Evolutionary conservation across 108 stramenopile species (phyloP), one percentile per base, ranked within the genome.

Genomic region (Aureococcus anophagefferens): DNA sequence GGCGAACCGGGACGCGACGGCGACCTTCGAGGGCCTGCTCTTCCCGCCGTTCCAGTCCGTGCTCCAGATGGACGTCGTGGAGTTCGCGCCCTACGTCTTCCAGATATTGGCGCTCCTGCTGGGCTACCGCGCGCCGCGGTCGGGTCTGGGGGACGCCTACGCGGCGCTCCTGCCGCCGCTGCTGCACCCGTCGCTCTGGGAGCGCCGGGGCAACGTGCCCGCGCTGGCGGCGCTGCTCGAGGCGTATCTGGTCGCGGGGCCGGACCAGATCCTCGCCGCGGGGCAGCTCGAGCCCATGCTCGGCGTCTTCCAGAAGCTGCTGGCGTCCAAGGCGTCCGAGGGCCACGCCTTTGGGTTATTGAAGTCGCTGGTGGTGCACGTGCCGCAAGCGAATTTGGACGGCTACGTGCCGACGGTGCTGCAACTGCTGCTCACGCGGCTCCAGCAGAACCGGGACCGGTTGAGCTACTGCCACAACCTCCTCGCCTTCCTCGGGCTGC

Each of bases 11-110:
- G 76, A 79, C 1, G 68, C 72, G 46, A 88, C 85, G 4, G 62
- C 76, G 21, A 73, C 89, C 15, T 91, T 97, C 33, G 98, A 99
- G 81, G 73, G 68, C 13, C 77, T 91, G 63, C 81, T 99, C 40
- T 96, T 97, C 81, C 93, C 93, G 11, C 92, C 91, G 13, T 94
- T 94, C 72, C 89, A 94, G 70, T 81, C 78, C 62, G 79, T 99
- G 35, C 81, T 99, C 70, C 93, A 94, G 72, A 85, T 91, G 82
- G 96, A 97, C 69, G 77, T 86, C 33, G 79, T 78, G 30, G 96
- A 99, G 79, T 96, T 99, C 71, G 87, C 90, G 29, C 95, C 98
- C 0, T 99, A 99, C 68, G 98, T 99, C 33, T 96, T 99, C 84
- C 98, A 99, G 78, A 76, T 99, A 30, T 81, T 99, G 33, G 93